These are phyloP conservation scores for Lenzites betulinus DNA, from an alignment of 768 basidiomycete genomes.

Conservation along the genomic window DNA sequence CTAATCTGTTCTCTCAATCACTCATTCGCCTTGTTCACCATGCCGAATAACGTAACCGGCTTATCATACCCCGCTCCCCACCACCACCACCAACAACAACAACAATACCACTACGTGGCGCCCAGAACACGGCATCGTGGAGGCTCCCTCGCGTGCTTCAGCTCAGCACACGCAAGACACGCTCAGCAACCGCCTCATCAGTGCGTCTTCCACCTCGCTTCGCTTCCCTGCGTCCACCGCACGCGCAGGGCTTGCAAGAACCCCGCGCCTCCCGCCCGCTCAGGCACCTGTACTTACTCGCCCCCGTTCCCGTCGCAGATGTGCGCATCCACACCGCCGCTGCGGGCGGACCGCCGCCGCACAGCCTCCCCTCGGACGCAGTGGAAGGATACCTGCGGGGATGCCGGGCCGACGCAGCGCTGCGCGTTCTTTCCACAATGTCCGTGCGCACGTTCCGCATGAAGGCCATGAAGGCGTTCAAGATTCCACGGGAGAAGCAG, in stretches of 20 bases:
- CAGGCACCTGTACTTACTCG: no score
- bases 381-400: neutral
- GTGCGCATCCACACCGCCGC: slow-evolving; percentile 17
- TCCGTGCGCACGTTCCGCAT: slow-evolving; percentile 60
- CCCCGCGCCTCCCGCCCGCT: no score
- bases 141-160: slow-evolving; percentile 32
- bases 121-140: slow-evolving; percentile 61
- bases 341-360: neutral
- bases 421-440: slow-evolving; percentile 73
- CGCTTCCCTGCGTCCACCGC: no score
- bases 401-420: slow-evolving; percentile 4
- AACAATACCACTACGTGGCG: neutral
- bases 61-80: neutral
- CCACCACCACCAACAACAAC: no score
- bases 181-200: slow-evolving; percentile 61
- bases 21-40: no score
- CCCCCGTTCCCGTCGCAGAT: slow-evolving; percentile 6
- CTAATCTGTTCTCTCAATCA: no score
- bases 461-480: slow-evolving; percentile 59
- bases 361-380: neutral
- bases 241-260: no score
- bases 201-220: slow-evolving; percentile 38
- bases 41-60: neutral
- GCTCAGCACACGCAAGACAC: slow-evolving; percentile 48
- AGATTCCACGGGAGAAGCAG: slow-evolving; percentile 32